Conservation (phyloP, 306 rosid species). For the Malus fusca region DNA sequence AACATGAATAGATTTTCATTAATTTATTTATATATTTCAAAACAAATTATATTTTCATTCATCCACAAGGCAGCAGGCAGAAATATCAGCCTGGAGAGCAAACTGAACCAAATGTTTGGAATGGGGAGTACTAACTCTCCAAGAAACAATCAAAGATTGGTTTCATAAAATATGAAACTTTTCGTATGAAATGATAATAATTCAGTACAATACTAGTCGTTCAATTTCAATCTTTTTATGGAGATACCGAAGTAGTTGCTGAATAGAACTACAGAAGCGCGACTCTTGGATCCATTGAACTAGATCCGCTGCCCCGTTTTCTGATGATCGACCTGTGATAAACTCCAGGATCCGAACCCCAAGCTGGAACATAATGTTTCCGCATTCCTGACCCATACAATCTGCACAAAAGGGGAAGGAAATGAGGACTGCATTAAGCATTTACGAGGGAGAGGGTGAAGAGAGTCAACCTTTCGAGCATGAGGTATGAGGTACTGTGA, state of each 20-base stretch:
- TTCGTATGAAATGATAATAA: background rate
- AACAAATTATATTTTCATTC: background rate
- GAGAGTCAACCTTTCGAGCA: conserved; percentile 50
- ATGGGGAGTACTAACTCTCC: background rate
- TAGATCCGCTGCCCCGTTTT: conserved; percentile 56
- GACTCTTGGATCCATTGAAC: conserved; percentile 80
- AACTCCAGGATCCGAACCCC: conserved; percentile 82
- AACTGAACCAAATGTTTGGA: background rate
- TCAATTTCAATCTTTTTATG: conserved; percentile 52
- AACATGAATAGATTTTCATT: no score
- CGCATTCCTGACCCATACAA: conserved; percentile 39
- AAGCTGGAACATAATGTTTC: conserved; percentile 64
- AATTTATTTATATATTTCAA: no score
- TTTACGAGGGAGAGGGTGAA: background rate
- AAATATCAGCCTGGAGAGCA: background rate
- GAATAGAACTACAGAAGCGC: conserved; percentile 50
- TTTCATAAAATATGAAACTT: background rate
- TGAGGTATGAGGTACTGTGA: conserved; percentile 24
- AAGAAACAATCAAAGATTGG: background rate
- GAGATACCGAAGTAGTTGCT: conserved; percentile 65
- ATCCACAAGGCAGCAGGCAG: background rate
- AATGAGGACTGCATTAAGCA: background rate
- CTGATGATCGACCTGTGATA: conserved; percentile 81
- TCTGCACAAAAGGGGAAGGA: conserved; percentile 39
- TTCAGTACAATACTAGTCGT: conserved; percentile 4